A percentile compares a stretch with the other conserved stretches of the same genome.
These are phyloP conservation scores for Codiaeum variegatum DNA, from an alignment of 441 rosid genomes.

Conservation along the genomic window DNA sequence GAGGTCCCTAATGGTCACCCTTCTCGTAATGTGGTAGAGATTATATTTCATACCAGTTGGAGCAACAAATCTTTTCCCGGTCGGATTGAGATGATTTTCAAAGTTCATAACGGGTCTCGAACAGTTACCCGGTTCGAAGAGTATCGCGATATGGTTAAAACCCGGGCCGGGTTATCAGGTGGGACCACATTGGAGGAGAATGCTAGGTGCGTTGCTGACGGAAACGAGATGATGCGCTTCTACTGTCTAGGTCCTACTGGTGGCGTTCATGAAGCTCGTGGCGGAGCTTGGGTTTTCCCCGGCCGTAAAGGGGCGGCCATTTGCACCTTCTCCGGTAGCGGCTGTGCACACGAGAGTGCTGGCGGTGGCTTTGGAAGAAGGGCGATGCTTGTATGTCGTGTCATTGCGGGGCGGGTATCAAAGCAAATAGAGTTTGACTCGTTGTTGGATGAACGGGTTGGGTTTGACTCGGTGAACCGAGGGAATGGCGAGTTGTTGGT, in stretches of 20 bases:
- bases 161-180: slow-evolving; percentile 36
- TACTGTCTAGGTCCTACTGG: slow-evolving; percentile 65
- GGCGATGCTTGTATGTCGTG: slow-evolving; percentile 86
- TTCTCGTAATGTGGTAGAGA: slow-evolving; percentile 85
- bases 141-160: slow-evolving; percentile 68
- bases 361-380: slow-evolving; percentile 81
- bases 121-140: slow-evolving; percentile 79
- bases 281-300: slow-evolving; percentile 57
- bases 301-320: slow-evolving; percentile 61
- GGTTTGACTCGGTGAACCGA: slow-evolving; percentile 85
- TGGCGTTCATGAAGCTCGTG: slow-evolving; percentile 31
- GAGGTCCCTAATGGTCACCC: slow-evolving; percentile 84
- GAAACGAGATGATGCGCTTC: slow-evolving; percentile 95
- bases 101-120: slow-evolving; percentile 74
- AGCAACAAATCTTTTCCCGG: slow-evolving; percentile 66
- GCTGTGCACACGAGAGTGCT: slow-evolving; percentile 69
- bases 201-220: slow-evolving; percentile 81
- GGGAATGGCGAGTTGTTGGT: slow-evolving; percentile 78
- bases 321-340: slow-evolving; percentile 73
- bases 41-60: slow-evolving; percentile 93
- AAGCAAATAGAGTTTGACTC: slow-evolving; percentile 43
- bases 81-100: slow-evolving; percentile 78
- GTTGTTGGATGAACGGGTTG: slow-evolving; percentile 40
- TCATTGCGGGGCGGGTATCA: slow-evolving; percentile 78
- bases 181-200: slow-evolving; percentile 53